Percentiles rank a stretch among this genome's conserved stretches.
phyloP scores from a whole-genome alignment of 1,284 basidiomycete species.

The Tausonia pullulans region DNA sequence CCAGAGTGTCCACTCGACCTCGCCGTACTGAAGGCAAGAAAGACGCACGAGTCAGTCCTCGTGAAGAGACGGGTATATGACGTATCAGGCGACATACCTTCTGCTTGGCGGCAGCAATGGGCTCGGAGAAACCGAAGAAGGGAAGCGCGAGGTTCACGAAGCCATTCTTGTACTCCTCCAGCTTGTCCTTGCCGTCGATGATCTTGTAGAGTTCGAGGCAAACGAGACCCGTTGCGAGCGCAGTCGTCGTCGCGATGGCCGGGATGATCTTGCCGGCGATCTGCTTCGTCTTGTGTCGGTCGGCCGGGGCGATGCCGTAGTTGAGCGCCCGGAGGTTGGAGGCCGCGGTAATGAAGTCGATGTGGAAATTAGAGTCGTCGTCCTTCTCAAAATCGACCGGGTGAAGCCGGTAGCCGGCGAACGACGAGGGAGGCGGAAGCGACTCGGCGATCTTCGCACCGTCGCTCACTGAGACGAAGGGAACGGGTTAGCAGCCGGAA shows the following conservation, averaged over 20 bases:
- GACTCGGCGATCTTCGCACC: constrained; percentile 45
- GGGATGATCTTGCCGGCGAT: constrained; percentile 99
- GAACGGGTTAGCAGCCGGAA: background rate
- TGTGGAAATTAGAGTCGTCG: constrained; percentile 95
- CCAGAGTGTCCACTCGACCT: constrained; percentile 95
- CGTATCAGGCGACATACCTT: constrained; percentile 38
- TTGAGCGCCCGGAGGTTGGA: constrained; percentile 96
- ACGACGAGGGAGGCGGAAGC: constrained; percentile 73
- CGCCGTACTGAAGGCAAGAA: constrained; percentile 46
- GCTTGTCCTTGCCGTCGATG: constrained; percentile 84
- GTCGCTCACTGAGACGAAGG: background rate
- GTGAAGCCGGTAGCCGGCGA: constrained; percentile 87
- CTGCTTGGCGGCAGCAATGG: constrained; percentile 80
- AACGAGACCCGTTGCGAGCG: constrained; percentile 86
- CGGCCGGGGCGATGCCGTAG: constrained; percentile 80
- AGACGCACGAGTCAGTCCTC: background rate
- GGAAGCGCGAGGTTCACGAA: constrained; percentile 97
- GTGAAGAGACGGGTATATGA: background rate
- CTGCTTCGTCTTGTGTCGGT: constrained; percentile 91
- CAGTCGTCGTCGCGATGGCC: constrained; percentile 96
- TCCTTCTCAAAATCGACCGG: constrained; percentile 99
- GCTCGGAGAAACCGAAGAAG: constrained; percentile 99
- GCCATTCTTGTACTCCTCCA: constrained; percentile 96
- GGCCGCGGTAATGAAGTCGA: constrained; percentile 97
- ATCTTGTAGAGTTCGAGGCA: constrained; percentile 98